Conservation (phyloP, 2,329 filamentous ascomycete genomes). For the Daldinia eschscholtzii region DNA sequence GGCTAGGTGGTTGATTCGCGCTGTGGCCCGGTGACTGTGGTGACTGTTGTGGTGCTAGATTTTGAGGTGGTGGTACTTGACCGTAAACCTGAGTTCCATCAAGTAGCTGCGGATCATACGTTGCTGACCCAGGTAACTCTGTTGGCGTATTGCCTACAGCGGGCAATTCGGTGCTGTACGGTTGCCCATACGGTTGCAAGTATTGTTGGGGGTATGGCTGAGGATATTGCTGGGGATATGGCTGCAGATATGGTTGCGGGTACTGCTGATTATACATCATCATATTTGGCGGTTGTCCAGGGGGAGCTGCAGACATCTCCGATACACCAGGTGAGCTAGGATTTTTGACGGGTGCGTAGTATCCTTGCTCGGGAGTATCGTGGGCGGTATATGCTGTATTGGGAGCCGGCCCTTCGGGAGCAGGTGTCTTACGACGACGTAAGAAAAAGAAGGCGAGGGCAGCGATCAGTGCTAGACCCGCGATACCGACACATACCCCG, state of each 20-base stretch:
- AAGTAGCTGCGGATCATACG: constrained; percentile 33
- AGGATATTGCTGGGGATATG: constrained; percentile 38
- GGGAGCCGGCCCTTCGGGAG: constrained; percentile 18
- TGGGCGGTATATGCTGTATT: constrained; percentile 20
- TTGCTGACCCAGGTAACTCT: constrained; percentile 37
- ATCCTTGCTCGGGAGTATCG: constrained; percentile 40
- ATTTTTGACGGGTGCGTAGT: constrained; percentile 44
- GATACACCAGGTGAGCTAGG: constrained; percentile 32
- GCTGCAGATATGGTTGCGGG: constrained; percentile 29
- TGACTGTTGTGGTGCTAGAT: constrained; percentile 6
- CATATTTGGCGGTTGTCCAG: constrained; percentile 27
- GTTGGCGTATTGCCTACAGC: constrained; percentile 30
- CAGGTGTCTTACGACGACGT: constrained; percentile 46
- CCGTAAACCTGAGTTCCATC: constrained; percentile 31
- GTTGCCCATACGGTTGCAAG: constrained; percentile 38
- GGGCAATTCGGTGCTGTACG: constrained; percentile 43
- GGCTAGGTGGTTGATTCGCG: constrained; percentile 13
- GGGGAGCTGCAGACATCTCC: constrained; percentile 26
- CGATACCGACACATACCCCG: constrained; percentile 51
- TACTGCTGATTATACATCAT: constrained; percentile 32
- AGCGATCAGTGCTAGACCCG: constrained; percentile 41
- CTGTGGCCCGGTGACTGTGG: constrained; percentile 18
- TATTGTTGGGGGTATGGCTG: constrained; percentile 42
- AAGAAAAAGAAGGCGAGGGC: constrained; percentile 47
- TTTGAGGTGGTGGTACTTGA: constrained; percentile 19